These are phyloP conservation scores for Arthrobotrys pseudoclavata DNA, from an alignment of 2,329 filamentous ascomycete species.

Conservation along the genomic window DNA sequence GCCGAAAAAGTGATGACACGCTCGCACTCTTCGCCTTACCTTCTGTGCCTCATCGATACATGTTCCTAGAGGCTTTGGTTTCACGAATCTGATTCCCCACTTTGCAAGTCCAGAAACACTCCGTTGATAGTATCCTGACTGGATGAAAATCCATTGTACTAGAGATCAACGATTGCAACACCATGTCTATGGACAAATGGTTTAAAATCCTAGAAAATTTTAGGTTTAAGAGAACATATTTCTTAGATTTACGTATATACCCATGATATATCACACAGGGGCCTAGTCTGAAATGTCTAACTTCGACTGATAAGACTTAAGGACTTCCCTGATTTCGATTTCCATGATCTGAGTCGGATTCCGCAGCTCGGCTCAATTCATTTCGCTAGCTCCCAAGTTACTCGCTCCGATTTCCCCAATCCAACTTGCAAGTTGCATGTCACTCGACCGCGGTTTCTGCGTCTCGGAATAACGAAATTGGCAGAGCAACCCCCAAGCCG, in stretches of 20 bases:
- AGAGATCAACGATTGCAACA: not conserved
- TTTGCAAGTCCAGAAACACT: not conserved
- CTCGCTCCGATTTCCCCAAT: slow-evolving; percentile 3
- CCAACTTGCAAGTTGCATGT: not conserved
- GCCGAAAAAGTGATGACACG: slow-evolving; percentile 5
- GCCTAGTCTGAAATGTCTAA: not conserved
- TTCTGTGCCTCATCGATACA: slow-evolving; percentile 36
- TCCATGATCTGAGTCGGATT: not conserved
- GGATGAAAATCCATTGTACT: not conserved
- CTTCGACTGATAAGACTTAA: not conserved
- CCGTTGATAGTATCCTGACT: not conserved
- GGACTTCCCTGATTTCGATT: slow-evolving; percentile 2
- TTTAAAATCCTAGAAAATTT: not conserved
- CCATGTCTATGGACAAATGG: not conserved
- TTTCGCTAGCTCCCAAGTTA: not conserved
- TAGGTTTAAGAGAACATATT: not conserved
- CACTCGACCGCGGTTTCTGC: slow-evolving; percentile 22
- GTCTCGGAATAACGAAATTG: slow-evolving; percentile 41
- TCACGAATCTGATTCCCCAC: slow-evolving; percentile 11
- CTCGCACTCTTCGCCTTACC: slow-evolving; percentile 28
- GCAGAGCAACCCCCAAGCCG: slow-evolving; percentile 21
- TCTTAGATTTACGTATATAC: not conserved
- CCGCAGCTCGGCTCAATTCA: not conserved
- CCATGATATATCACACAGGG: slow-evolving; percentile 6
- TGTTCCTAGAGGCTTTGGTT: slow-evolving; percentile 12